phyloP scores from a whole-genome alignment of 179 eudicot species.

The Spergularia azorica region DNA sequence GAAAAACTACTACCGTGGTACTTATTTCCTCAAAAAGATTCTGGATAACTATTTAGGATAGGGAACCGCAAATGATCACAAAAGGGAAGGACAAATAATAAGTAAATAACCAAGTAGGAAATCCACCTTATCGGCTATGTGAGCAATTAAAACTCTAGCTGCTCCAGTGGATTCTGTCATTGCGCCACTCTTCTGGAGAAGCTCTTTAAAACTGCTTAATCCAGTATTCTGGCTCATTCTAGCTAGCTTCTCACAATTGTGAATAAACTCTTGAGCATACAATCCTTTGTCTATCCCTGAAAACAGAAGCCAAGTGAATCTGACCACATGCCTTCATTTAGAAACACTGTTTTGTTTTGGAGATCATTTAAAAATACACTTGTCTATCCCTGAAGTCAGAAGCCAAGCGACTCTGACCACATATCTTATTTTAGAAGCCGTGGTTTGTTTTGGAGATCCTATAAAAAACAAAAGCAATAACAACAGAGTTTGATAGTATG shows the following conservation, averaged over 20 bases:
- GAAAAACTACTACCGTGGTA: background rate
- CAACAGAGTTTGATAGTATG: background rate
- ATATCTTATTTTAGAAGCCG: background rate
- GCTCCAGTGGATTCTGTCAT: slow-evolving; percentile 59
- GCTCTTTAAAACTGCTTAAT: slow-evolving; percentile 43
- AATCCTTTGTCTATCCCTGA: slow-evolving; percentile 65
- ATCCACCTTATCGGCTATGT: slow-evolving; percentile 65
- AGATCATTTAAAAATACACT: background rate
- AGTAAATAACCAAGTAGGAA: background rate
- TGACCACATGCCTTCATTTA: background rate
- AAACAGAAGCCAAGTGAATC: slow-evolving; percentile 5
- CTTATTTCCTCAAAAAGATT: background rate
- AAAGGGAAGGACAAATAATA: background rate
- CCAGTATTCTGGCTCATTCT: slow-evolving; percentile 34
- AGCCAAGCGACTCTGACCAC: background rate
- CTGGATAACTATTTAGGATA: background rate
- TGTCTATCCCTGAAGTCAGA: background rate
- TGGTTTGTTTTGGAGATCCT: background rate
- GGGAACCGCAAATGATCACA: background rate
- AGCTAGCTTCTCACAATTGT: slow-evolving; percentile 49
- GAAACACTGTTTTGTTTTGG: background rate
- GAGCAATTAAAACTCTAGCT: slow-evolving; percentile 74
- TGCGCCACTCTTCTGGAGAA: slow-evolving; percentile 54
- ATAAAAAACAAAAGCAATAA: background rate
- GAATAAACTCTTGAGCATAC: slow-evolving; percentile 67